Percentiles rank a stretch among this genome's conserved stretches.
These are phyloP conservation scores for Halophytophthora batemanensis DNA, from an alignment of 352 stramenopile genomes.

Conservation along the genomic window DNA sequence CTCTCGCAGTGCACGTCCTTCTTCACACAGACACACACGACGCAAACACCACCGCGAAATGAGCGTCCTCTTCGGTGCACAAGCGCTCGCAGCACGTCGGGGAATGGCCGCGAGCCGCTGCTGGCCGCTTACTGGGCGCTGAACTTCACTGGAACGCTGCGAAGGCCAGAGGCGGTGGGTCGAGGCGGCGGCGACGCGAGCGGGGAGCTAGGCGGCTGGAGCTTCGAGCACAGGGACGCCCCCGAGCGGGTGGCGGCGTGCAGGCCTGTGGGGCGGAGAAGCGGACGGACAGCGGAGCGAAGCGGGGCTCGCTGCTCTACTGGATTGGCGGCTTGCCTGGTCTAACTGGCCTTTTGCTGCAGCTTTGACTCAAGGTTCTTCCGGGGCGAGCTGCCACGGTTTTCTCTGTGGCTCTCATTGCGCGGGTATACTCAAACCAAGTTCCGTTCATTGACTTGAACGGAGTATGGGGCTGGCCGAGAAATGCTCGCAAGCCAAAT, in stretches of 20 bases:
- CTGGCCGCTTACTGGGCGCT: too few species aligned
- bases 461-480: too few species aligned
- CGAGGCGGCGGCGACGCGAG: background rate
- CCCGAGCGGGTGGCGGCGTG: background rate
- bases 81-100: background rate
- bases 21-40: conserved; percentile 1
- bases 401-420: too few species aligned
- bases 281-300: background rate
- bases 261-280: background rate
- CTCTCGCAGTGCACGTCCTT: background rate
- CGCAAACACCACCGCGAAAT: background rate
- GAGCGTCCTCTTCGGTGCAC: conserved; percentile 1
- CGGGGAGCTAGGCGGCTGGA: background rate
- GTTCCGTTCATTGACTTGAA: too few species aligned
- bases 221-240: background rate
- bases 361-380: too few species aligned
- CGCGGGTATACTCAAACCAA: too few species aligned
- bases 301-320: background rate
- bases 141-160: too few species aligned
- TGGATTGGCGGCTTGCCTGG: background rate
- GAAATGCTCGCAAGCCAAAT: too few species aligned
- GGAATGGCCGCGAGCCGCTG: too few species aligned
- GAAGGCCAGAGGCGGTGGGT: too few species aligned
- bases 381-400: too few species aligned
- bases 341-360: conserved; percentile 36